Evolutionary conservation across 192 early-diverging fungal genomes (phyloP), one percentile per base, ranked within the genome.

Genomic region (Coemansia sp.): DNA sequence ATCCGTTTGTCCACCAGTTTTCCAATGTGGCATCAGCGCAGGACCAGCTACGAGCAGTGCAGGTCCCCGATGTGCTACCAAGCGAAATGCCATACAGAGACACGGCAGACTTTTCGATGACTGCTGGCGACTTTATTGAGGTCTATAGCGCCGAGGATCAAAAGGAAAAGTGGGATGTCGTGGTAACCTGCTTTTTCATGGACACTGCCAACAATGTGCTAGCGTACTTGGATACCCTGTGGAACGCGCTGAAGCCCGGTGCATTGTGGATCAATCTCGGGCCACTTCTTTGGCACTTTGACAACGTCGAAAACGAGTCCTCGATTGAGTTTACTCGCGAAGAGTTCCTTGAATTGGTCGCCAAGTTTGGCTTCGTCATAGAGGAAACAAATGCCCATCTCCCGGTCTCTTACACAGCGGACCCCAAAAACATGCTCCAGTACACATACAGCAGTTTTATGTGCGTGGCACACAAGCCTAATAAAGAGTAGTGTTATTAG

Each of bases 101-200:
- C 14, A 60, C 60, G 14, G 86, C 88, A 1, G 87, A 91, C 46
- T 97, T 97, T 63, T 93, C 91, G 7, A 97, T 99, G 95, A 88
- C 90, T 7, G 94, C 94, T 5, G 97, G 97, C 41, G 97, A 99
- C 70, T 99, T 99, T 80, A 53, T 89, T 38, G 95, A 97, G 66
- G 84, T 94, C 9, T 98, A 98, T 56, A 74, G 83, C 6, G 57
- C 71, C 0, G 75, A 84, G 7, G 76, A 87, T 5, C 81, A 83
- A 28, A 60, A 67, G 55, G 88, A 82, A 57, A 64, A 74, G 57
- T 99, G 91, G 92, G 92, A 97, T 66, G 86, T 84, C 10, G 76
- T 97, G 3, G 90, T 94, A 2, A 96, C 92, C 0, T 96, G 94
- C 62, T 99, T 93, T 80, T 99, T 99, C 69, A 88, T 99, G 42